Evolutionary conservation across 768 basidiomycete genomes (phyloP).

Genomic region (Amanita jacksonii): DNA sequence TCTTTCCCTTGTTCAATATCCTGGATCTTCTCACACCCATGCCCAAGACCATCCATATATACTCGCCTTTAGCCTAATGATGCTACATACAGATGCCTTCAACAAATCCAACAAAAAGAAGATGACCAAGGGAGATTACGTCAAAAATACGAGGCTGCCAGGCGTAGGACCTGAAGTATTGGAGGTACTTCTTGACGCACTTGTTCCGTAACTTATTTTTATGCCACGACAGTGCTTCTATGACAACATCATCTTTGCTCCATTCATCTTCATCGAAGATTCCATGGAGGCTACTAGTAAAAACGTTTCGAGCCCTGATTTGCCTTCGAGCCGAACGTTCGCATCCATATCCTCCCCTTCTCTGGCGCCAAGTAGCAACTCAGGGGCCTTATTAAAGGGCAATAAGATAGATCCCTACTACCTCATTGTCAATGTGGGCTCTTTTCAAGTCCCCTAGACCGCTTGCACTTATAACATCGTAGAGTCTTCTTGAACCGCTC

Average conservation of each 20-base stretch:
- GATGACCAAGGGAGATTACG: constrained; percentile 92
- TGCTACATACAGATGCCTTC: constrained; percentile 98
- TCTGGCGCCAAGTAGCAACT: constrained; percentile 4
- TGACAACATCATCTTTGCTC: constrained; percentile 93
- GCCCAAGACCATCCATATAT: constrained; percentile 85
- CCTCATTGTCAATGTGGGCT: constrained; percentile 68
- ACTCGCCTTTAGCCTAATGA: constrained; percentile 93
- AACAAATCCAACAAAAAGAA: constrained; percentile 97
- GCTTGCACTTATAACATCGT: constrained; percentile 3
- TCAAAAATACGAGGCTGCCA: constrained; percentile 84
- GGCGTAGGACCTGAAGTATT: constrained; percentile 77
- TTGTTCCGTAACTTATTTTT: constrained; percentile 4
- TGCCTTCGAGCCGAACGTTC: constrained; percentile 11
- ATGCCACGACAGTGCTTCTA: constrained; percentile 64
- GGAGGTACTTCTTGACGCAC: constrained; percentile 46
- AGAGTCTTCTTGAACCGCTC: constrained; percentile 62
- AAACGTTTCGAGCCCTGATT: constrained; percentile 30
- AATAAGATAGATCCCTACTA: constrained; percentile 87
- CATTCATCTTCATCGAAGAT: constrained; percentile 95
- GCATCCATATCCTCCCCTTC: constrained; percentile 14
- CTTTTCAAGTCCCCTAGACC: constrained; percentile 3
- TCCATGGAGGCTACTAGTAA: constrained; percentile 62
- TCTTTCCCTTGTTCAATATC: neutral
- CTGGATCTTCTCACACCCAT: neutral
- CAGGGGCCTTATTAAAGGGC: constrained; percentile 34